phyloP scores from a whole-genome alignment of 805 yeast genomes.

The Saturnispora bothae region DNA sequence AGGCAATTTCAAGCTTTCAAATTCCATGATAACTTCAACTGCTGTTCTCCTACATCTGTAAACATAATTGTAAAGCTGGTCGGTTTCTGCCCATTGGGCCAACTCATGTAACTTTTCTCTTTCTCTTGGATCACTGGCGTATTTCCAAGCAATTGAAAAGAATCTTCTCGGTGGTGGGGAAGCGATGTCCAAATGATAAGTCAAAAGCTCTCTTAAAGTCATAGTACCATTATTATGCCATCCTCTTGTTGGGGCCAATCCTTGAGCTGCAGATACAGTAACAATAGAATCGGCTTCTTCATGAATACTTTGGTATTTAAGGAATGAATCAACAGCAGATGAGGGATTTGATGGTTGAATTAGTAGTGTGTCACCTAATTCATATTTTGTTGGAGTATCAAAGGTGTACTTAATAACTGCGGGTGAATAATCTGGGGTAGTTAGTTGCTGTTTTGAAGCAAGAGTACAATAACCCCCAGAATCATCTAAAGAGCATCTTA shows the following conservation, averaged over 20 bases:
- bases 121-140: constrained; percentile 66
- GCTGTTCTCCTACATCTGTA: constrained; percentile 85
- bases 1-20: constrained; percentile 67
- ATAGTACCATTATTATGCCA: constrained; percentile 35
- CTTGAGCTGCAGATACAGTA: constrained; percentile 19
- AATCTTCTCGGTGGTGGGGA: constrained; percentile 80
- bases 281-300: constrained; percentile 56
- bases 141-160: constrained; percentile 64
- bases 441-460: constrained; percentile 27
- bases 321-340: constrained; percentile 49
- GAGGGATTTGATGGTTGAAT: constrained; percentile 67
- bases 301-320: constrained; percentile 66
- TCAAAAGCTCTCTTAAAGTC: constrained; percentile 63
- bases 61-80: constrained; percentile 84
- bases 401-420: constrained; percentile 43
- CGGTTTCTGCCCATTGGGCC: constrained; percentile 57
- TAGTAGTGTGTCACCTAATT: constrained; percentile 76
- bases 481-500: background rate
- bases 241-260: constrained; percentile 45
- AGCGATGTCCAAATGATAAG: constrained; percentile 72
- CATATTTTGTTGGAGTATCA: constrained; percentile 22
- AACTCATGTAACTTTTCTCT: constrained; percentile 68
- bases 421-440: constrained; percentile 70
- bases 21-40: constrained; percentile 74
- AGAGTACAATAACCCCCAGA: background rate